Conservation (phyloP, 202 grass and related monocot genomes). For the Dendrocalamus latiflorus region DNA sequence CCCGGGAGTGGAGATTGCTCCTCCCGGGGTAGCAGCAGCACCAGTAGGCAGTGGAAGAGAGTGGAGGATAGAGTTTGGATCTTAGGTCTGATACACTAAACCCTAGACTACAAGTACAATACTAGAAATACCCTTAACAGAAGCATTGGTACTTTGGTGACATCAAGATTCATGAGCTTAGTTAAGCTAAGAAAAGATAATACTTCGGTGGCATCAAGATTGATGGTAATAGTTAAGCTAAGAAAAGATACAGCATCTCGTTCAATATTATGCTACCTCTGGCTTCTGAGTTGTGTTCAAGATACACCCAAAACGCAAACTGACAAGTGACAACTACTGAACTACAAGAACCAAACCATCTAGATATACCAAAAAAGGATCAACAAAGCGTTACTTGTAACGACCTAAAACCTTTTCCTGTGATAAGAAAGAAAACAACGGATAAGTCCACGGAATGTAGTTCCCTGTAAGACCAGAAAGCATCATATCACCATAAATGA, state of each 20-base stretch:
- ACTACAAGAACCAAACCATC: slow-evolving; percentile 5
- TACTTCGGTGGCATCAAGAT: background rate
- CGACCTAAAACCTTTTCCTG: background rate
- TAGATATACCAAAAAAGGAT: background rate
- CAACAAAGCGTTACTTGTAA: background rate
- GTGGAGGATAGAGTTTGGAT: too few species aligned
- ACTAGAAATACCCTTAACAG: too few species aligned
- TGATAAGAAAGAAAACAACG: background rate
- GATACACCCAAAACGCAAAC: background rate
- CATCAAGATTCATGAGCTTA: background rate
- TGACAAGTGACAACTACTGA: slow-evolving; percentile 8
- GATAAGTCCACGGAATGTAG: background rate
- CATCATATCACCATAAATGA: background rate
- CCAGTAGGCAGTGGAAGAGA: too few species aligned
- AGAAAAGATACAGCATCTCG: background rate
- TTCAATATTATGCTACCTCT: background rate
- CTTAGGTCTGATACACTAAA: too few species aligned
- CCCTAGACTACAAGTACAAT: too few species aligned
- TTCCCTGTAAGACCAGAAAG: background rate
- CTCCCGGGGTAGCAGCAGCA: too few species aligned
- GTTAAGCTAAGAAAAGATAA: background rate
- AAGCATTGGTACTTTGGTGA: background rate
- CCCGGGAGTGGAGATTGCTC: too few species aligned
- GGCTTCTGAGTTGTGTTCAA: background rate
- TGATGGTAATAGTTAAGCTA: background rate